Base-by-base conservation (phyloP, 139 green algal genomes). In the Chlorella ohadii region DNA sequence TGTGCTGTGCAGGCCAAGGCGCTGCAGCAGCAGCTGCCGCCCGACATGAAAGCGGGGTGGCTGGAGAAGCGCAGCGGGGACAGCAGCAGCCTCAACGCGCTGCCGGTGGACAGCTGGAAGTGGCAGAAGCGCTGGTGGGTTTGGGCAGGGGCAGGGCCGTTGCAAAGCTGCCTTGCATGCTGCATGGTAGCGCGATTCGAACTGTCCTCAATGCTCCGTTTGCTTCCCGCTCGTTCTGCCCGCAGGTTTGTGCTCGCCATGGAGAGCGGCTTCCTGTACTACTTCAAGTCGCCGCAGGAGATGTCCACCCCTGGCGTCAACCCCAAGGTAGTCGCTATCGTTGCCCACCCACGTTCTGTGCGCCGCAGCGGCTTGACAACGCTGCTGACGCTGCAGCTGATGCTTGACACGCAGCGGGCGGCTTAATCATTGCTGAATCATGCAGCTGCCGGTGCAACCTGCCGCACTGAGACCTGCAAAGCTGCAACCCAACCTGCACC, bases 231-330 rank as follows among this genome's bases (percentile, higher is more conserved):
- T 38, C 15, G 12, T 13, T 4, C 22, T 2, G 9, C 51, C 82
- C 90, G 92, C 56, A 95, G 89, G 85, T 95, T 95, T 88, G 92
- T 95, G 71, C 86, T 95, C 72, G 82, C 86, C n/a, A 89, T 88
- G 64, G 90, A 93, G 81, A 70, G 86, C 82, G 91, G 93, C 84
- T 89, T 92, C 83, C 93, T 98, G 65, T 98, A 96, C 91, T 98
- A 98, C 91, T 97, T 98, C 89, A 96, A 96, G 88, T 85, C 86
- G 28, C 91, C 94, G 5, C 91, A 98, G 28, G 93, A 98, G 39
- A 91, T 95, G 84, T 89, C 84, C 39, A 94, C 91, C 51, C 51
- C 80, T 0, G 70, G 56, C 25, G 28, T 79, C 16, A 47, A 36
- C 1, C 81, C 90, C 66, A 89, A 91, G 22, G 92, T 83, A n/a